Percentiles rank a stretch among this genome's conserved stretches.
These are phyloP conservation scores for Diaporthe sp. DNA, from an alignment of 2,329 filamentous ascomycete genomes.

Conservation along the genomic window DNA sequence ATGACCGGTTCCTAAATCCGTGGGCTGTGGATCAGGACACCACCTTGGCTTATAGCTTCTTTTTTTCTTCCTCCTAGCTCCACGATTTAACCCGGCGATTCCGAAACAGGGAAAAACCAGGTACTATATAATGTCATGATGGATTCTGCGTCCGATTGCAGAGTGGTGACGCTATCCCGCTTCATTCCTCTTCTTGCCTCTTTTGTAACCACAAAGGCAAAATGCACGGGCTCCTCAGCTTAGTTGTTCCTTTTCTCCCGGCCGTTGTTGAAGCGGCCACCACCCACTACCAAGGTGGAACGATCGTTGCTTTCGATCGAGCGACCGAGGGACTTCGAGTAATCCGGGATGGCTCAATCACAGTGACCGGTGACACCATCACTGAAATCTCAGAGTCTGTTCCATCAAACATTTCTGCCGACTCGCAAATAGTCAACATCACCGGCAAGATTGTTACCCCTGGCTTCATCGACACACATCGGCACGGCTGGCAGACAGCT, in stretches of 20 bases:
- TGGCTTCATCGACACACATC: constrained; percentile 71
- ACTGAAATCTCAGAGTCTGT: constrained; percentile 49
- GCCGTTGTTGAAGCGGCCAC: constrained; percentile 10
- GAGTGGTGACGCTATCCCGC: background rate
- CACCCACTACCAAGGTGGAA: constrained; percentile 49
- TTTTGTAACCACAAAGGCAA: background rate
- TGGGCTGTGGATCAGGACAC: constrained; percentile 2
- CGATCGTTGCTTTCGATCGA: constrained; percentile 58
- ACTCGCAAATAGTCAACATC: constrained; percentile 61
- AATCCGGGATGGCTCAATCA: constrained; percentile 56
- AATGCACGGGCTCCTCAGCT: constrained; percentile 1
- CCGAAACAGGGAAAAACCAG: background rate
- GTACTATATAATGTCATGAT: constrained; percentile 15
- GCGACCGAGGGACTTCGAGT: constrained; percentile 52
- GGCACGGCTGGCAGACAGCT: constrained; percentile 69
- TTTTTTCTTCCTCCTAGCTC: background rate
- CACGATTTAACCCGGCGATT: constrained; percentile 11
- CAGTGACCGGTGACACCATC: constrained; percentile 57
- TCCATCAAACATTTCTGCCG: constrained; percentile 48
- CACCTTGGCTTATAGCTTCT: background rate
- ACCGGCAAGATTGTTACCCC: constrained; percentile 66
- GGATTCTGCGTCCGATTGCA: background rate
- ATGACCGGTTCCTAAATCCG: constrained; percentile 15
- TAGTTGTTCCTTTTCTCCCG: constrained; percentile 3
- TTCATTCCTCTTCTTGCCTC: background rate